Conservation (phyloP, 306 rosid species). For the Rosa lucieae region DNA sequence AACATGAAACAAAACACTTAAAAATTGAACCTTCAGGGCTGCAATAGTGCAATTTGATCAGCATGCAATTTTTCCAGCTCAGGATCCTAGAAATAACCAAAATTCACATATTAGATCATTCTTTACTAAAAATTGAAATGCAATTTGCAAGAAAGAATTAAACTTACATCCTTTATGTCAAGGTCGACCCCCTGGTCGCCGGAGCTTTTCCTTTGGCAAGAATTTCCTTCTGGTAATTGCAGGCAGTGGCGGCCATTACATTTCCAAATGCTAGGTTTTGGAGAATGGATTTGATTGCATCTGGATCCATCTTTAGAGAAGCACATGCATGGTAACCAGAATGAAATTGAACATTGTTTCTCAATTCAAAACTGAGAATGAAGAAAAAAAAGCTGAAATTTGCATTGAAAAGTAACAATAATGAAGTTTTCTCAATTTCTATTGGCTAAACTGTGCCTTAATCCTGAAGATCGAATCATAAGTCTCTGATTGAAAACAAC, state of each 20-base stretch:
- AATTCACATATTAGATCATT: background rate
- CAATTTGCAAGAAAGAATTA: background rate
- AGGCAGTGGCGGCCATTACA: slow-evolving; percentile 90
- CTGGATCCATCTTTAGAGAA: slow-evolving; percentile 60
- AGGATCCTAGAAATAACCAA: slow-evolving; percentile 70
- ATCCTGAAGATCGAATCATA: too few relatives aligned
- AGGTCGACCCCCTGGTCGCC: slow-evolving; percentile 74
- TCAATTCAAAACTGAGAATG: too few relatives aligned
- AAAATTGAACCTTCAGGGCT: slow-evolving; percentile 74
- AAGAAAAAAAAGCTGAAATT: too few relatives aligned
- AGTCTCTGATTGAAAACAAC: too few relatives aligned
- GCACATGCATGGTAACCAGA: too few relatives aligned
- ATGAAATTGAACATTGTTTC: too few relatives aligned
- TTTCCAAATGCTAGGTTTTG: slow-evolving; percentile 82
- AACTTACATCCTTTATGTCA: slow-evolving; percentile 83
- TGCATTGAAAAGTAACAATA: too few relatives aligned
- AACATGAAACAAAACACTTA: background rate
- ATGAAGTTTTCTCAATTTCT: too few relatives aligned
- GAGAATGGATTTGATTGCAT: slow-evolving; percentile 75
- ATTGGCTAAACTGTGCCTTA: too few relatives aligned
- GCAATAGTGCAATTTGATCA: slow-evolving; percentile 79
- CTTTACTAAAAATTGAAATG: background rate
- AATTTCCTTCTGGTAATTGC: slow-evolving; percentile 86
- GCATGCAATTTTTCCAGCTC: slow-evolving; percentile 95
- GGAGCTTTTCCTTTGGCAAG: slow-evolving; percentile 51